Base-by-base conservation (phyloP, 106 monocot species). In the Dactylorhiza incarnata region DNA sequence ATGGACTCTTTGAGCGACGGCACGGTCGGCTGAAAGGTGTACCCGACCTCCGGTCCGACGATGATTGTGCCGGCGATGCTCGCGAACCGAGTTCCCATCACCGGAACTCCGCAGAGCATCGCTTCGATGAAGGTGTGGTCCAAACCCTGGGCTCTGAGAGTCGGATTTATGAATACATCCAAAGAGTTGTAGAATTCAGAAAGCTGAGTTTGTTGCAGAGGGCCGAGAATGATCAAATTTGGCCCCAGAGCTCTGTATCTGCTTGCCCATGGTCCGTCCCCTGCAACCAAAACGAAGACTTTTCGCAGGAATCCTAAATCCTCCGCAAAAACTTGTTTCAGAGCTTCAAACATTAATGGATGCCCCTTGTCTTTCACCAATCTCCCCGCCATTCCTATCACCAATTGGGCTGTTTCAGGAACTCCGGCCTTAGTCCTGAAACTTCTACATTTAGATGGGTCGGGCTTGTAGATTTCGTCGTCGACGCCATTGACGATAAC, bases 341-440 rank as follows among this genome's bases (percentile, higher is more conserved):
- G 74, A 14, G 91, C 91, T 79, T 91, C 82, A 49, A 89, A 91
- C 85, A 91, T 84, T 0, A 95, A n/a, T 13, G 91, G 94, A 61
- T 95, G 94, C 16, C 91, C 94, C 68, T 95, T 95, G 73, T 95
- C 94, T 78, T 80, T 95, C 78, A 95, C 94, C 75, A 95, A 58
- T 53, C 94, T 86, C 43, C 94, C 94, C 0, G 91, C 91, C 78
- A 89, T 82, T 49, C 94, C 91, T 22, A 91, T 84, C 63, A 91
- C 94, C 13, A 94, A 78, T 19, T 58, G 49, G n/a, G 87, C 94
- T 45, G 76, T 77, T 11, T 87, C 68, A 3, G 94, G 85, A 19
- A 94, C 77, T 10, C 85, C 84, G 3, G 82, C 23, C 69, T 82
- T 78, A 44, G 79, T 73, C 59, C 86, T 71, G 74, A 86, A 91